phyloP scores from a whole-genome alignment of 139 green algal genomes.

The Chlorella ohadii region DNA sequence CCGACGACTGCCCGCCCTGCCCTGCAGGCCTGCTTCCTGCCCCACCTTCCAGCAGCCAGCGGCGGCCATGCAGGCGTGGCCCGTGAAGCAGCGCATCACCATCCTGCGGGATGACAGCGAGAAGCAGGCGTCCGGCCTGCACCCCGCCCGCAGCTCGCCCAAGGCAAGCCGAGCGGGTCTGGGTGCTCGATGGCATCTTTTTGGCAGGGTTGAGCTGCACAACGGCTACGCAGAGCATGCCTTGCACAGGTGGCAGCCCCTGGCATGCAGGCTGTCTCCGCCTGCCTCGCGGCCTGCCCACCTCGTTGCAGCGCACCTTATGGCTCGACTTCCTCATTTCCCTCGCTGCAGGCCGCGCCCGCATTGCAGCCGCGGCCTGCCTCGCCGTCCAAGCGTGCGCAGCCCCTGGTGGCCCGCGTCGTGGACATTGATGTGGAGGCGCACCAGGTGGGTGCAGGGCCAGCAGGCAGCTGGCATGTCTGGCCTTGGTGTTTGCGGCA shows the following conservation, averaged over 20 bases:
- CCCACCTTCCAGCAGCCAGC: background rate
- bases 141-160: background rate
- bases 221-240: too few relatives aligned
- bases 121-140: background rate
- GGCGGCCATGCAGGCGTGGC: slow-evolving; percentile 14
- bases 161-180: too few relatives aligned
- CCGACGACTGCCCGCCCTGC: background rate
- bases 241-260: too few relatives aligned
- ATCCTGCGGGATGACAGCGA: background rate
- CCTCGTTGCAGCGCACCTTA: too few relatives aligned
- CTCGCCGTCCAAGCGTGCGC: background rate
- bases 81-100: slow-evolving; percentile 2
- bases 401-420: background rate
- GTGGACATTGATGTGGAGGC: background rate
- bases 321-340: too few relatives aligned
- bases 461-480: too few relatives aligned
- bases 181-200: too few relatives aligned
- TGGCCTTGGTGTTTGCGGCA: too few relatives aligned
- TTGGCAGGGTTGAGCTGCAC: too few relatives aligned
- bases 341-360: background rate
- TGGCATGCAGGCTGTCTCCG: too few relatives aligned
- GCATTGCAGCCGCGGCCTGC: background rate
- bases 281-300: too few relatives aligned
- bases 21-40: background rate
- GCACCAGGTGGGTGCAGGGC: background rate